Evolutionary conservation across 1,284 basidiomycete species (phyloP), one percentile per base, ranked within the genome.

Genomic region (Ceratobasidium sp.): DNA sequence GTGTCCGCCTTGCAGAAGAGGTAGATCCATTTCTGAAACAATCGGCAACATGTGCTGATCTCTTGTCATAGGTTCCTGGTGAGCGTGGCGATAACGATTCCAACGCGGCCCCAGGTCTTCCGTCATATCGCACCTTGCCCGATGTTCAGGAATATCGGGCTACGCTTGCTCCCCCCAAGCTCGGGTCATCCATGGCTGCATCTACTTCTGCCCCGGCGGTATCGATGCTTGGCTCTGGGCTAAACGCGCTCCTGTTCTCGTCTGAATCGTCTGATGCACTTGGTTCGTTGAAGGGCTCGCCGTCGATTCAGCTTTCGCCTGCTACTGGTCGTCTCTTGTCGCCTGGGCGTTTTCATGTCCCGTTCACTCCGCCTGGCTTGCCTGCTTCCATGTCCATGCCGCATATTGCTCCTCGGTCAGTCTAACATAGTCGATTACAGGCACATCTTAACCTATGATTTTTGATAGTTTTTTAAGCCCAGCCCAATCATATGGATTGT

Each of bases 121-220:
- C 66, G 9, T 70, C 66, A n/a, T 70, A 70, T 58, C 66, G 66
- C n/a, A 58, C 66, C 6, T 30, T 70, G 26, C 66, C 54, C 2
- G 66, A 70, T 26, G 18, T 70, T 32, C 52, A 70, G 35, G 66
- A 32, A 5, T 57, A 16, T 13, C 52, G 30, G 14, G 38, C 54
- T 2, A 41, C 21, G 38, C n/a, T 70, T 8, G 43, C 21, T 32
- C 54, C 52, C 9, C 43, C 41, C 13, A 61, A 46, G 4, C 35
- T 5, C 35, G 4, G 11, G 35, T 11, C 35, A 11, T 7, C 13
- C 23, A 58, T 23, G 8, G 54, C 54, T 9, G 26, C 66, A 14
- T 58, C 66, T 8, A 58, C 52, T 14, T 70, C 66, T 13, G 66
- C 66, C 4, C 66, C 66, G 5, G 54, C 66, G 11, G 54, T 52